Evolutionary conservation across 352 stramenopile genomes (phyloP).

Genomic region (Aphanomyces cochlioides): DNA sequence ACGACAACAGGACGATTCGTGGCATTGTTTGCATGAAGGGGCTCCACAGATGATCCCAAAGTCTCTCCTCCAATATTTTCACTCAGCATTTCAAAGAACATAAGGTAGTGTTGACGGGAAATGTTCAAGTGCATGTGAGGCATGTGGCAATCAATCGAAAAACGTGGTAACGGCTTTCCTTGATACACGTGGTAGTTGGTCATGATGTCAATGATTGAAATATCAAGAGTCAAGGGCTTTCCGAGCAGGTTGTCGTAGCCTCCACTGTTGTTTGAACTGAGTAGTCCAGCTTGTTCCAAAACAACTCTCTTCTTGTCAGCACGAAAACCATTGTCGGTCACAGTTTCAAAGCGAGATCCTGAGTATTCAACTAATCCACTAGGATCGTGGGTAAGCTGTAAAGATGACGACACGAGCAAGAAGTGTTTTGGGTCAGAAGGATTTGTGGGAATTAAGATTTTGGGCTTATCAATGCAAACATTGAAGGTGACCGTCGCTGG

Average conservation of each 20-base stretch:
- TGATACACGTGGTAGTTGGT: slow-evolving; percentile 43
- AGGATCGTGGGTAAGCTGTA: slow-evolving; percentile 61
- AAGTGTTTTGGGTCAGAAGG: slow-evolving; percentile 52
- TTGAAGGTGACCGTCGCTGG: slow-evolving; percentile 48
- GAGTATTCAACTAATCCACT: slow-evolving; percentile 37
- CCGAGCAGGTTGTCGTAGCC: slow-evolving; percentile 38
- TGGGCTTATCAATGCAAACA: slow-evolving; percentile 56
- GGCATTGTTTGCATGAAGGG: slow-evolving; percentile 14
- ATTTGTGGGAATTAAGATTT: slow-evolving; percentile 58
- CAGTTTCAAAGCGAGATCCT: not conserved
- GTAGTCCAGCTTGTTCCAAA: slow-evolving; percentile 56
- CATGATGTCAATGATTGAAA: slow-evolving; percentile 67
- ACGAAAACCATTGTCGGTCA: slow-evolving; percentile 29
- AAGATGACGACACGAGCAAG: slow-evolving; percentile 49
- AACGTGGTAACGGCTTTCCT: slow-evolving; percentile 49
- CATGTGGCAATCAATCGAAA: slow-evolving; percentile 47
- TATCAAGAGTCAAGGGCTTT: slow-evolving; percentile 44
- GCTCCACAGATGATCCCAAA: slow-evolving; percentile 2
- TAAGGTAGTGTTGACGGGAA: slow-evolving; percentile 45
- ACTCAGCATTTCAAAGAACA: slow-evolving; percentile 54
- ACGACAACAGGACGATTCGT: slow-evolving; percentile 51
- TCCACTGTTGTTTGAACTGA: slow-evolving; percentile 21
- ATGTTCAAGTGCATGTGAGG: slow-evolving; percentile 31
- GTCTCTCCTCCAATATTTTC: slow-evolving; percentile 75
- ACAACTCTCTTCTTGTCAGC: slow-evolving; percentile 43